Evolutionary conservation across 352 stramenopile genomes (phyloP), one percentile per base, ranked within the genome.

Genomic region (Saprolegnia parasitica): DNA sequence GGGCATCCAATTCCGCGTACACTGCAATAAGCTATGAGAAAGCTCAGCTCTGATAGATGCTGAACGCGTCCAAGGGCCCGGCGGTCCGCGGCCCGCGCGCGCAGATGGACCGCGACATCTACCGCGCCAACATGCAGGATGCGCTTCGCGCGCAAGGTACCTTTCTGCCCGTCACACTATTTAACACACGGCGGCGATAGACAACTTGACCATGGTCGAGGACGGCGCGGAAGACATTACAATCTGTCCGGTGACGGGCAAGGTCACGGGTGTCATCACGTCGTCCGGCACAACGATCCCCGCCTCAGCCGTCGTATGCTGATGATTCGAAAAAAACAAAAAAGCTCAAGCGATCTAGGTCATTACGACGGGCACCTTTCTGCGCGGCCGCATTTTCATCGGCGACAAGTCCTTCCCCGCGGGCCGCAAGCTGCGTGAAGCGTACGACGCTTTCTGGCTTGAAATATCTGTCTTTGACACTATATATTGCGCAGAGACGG

Each of bases 281-380:
- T 78, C 79, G 21, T 84, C 81, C 0, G 85, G 82, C 5, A 73
- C 74, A 6, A 75, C 78, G 16, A 88, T 93, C 49, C 65, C 61
- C n/a, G 78, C 76, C 37, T 71, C 73, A 18, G 78, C 81, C 11
- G 89, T 90, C n/a, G 64, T 37, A 78, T 88, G 71, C 20, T 10
- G 77, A 95, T 56, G 56, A 72, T 47, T 77, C 73, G 8, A 56
- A 71, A 20, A 71, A 68, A n/a, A n/a, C n/a, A 0, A 88, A 16
- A n/a, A n/a, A 16, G 6, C n/a, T 68, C 20, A 35, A 55, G 29
- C 29, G 42, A 24, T 72, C 45, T 58, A 67, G 35, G 94, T 99
- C 37, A 95, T 99, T 63, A 99, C 96, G 13, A 99, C 97, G 2
- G 97, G 97, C 18, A 99, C 97, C 20, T 99, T 99, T 75, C 77